Evolutionary conservation across 2,329 filamentous ascomycete genomes (phyloP).

Genomic region (Colletotrichum limetticola): DNA sequence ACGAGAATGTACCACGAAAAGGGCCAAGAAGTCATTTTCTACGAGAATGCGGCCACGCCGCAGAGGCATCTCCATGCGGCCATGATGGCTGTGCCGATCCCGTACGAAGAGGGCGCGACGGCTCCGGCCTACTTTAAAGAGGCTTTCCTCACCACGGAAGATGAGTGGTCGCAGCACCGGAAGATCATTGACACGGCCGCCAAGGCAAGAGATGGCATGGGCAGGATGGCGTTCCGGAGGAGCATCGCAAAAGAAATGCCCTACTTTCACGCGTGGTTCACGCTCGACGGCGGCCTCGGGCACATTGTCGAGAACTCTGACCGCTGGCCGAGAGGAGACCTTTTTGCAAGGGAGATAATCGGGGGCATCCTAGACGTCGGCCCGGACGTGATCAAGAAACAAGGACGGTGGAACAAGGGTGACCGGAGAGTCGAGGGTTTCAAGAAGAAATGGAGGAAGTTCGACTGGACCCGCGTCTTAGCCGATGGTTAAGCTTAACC

Average conservation of each 20-base stretch:
- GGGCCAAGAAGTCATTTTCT: slow-evolving; percentile 93
- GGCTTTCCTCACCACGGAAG: slow-evolving; percentile 86
- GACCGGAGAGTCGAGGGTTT: slow-evolving; percentile 80
- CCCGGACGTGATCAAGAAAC: slow-evolving; percentile 86
- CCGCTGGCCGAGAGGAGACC: slow-evolving; percentile 88
- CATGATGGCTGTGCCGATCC: slow-evolving; percentile 86
- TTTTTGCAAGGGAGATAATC: slow-evolving; percentile 92
- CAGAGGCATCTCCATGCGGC: slow-evolving; percentile 84
- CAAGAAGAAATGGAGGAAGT: slow-evolving; percentile 87
- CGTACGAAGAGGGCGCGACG: slow-evolving; percentile 89
- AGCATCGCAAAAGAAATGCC: slow-evolving; percentile 95
- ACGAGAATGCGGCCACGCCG: slow-evolving; percentile 92
- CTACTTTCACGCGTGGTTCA: slow-evolving; percentile 98
- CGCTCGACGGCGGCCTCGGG: slow-evolving; percentile 88
- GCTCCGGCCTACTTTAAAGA: slow-evolving; percentile 96
- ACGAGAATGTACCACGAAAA: slow-evolving; percentile 95
- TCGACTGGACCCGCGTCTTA: slow-evolving; percentile 82
- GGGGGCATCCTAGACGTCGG: slow-evolving; percentile 91
- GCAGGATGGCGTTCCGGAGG: slow-evolving; percentile 83
- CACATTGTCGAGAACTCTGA: slow-evolving; percentile 90
- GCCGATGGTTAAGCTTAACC: slow-evolving; percentile 45
- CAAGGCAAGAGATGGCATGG: slow-evolving; percentile 72
- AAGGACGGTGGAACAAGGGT: slow-evolving; percentile 83
- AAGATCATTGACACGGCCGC: slow-evolving; percentile 91
- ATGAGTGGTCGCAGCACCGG: slow-evolving; percentile 95